Evolutionary conservation across 306 rosid genomes (phyloP), one percentile per base, ranked within the genome.

Genomic region (Casuarina cunninghamiana): DNA sequence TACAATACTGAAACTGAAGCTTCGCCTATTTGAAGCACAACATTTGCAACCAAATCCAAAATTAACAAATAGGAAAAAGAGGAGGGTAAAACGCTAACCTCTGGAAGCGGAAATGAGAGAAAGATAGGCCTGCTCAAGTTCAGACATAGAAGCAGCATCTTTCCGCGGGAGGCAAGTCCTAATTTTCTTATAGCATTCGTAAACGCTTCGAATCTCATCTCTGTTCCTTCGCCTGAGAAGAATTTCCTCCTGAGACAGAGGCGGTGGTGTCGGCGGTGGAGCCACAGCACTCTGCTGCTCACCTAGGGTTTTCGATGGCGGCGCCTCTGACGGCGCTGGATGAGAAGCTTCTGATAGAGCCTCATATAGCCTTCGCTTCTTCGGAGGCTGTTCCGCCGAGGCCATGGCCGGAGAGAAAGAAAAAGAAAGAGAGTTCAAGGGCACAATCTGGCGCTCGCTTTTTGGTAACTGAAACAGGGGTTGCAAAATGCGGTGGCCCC

Each of bases 331-430:
- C 0, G 17, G 75, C 6, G 84, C 21, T 17, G 71, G 32, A 8
- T 17, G 32, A 67, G 84, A 75, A 1, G 86, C 77, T 26, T 78
- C 84, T 35, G 81, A 63, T 6, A 57, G 61, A 54, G 86, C 39
- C 46, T 83, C 92, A 83, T 84, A 78, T 10, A 88, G 78, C 89
- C 53, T 84, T 32, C 94, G 90, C 88, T 88, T 90, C 86, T 90
- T 90, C 74, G 71, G 89, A 79, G 90, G 91, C 74, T 84, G 91
- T 86, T 90, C 94, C 61, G 75, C 86, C 10, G 93, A 75, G 43
- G 92, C 82, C 98, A 92, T 86, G 86, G 78, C 77, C 6, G 1
- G 43, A 75, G 77, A 75, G 53, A 73, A 61, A 74, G 46, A 74
- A 41, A 4, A 46, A 50, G 49, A 49, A 48, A 63, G 15, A 55